phyloP scores from a whole-genome alignment of 2,329 filamentous ascomycete genomes.

The Diplodia mutila region DNA sequence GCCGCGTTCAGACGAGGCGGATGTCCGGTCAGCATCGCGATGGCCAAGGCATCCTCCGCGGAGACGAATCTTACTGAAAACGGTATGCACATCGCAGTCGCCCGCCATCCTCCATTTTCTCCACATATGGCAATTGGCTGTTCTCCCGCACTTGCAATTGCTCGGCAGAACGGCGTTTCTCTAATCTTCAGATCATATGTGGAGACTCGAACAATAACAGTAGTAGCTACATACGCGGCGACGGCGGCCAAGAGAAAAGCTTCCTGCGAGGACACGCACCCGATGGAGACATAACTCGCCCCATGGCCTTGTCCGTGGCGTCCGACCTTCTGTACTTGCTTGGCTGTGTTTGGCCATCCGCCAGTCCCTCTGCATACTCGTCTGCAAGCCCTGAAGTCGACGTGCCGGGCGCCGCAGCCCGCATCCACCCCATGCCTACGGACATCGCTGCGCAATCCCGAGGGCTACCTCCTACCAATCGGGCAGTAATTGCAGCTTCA shows the following conservation, averaged over 20 bases:
- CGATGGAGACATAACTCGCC: neutral
- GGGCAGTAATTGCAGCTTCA: neutral
- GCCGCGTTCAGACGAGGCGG: slow-evolving; percentile 1
- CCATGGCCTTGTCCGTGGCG: neutral
- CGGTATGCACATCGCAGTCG: neutral
- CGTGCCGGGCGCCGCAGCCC: neutral
- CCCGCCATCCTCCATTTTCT: neutral
- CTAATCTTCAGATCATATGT: slow-evolving; percentile 9
- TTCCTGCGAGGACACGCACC: neutral
- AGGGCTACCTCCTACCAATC: neutral
- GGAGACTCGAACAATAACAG: neutral
- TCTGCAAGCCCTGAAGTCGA: neutral
- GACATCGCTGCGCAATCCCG: neutral
- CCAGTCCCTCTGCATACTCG: neutral
- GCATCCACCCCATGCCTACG: neutral
- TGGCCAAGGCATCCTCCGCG: neutral
- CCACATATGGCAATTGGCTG: neutral
- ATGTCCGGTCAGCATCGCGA: neutral
- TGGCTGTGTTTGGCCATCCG: neutral
- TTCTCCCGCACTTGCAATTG: neutral
- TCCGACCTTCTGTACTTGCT: neutral
- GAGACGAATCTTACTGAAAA: slow-evolving; percentile 7
- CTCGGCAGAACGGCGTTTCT: slow-evolving; percentile 16
- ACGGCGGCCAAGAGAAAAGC: neutral
- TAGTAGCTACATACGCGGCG: neutral